These are phyloP conservation scores for Ceriops tagal DNA, from an alignment of 345 rosid genomes.

Conservation along the genomic window DNA sequence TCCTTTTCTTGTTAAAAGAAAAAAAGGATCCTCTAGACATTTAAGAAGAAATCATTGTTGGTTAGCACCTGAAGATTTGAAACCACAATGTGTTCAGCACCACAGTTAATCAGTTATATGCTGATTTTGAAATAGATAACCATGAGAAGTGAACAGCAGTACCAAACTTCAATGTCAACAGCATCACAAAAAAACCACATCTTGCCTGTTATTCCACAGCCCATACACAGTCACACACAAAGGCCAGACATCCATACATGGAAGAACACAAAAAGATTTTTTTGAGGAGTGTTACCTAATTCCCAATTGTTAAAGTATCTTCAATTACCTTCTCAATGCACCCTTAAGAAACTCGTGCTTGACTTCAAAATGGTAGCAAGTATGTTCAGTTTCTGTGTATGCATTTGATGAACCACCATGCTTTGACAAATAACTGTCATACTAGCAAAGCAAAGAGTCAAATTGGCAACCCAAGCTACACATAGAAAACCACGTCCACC, in stretches of 20 bases:
- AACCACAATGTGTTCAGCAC: background rate
- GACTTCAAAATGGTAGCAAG: slow-evolving; percentile 98
- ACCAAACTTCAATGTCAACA: background rate
- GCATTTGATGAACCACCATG: slow-evolving; percentile 99
- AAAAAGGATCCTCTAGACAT: too few relatives aligned
- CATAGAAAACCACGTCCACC: background rate
- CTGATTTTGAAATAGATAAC: background rate
- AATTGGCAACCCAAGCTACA: slow-evolving; percentile 18
- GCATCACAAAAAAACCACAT: background rate
- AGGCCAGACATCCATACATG: background rate
- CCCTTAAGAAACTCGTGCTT: slow-evolving; percentile 81
- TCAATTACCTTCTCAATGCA: slow-evolving; percentile 74
- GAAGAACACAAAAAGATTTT: too few relatives aligned
- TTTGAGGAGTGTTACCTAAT: background rate
- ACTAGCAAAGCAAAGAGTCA: slow-evolving; percentile 69
- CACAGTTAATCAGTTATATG: background rate
- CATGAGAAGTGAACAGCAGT: too few relatives aligned
- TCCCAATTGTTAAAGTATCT: slow-evolving; percentile 4
- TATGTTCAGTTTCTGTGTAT: slow-evolving; percentile 88
- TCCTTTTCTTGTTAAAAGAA: too few relatives aligned
- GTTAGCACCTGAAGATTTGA: too few relatives aligned
- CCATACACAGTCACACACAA: background rate
- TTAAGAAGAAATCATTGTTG: too few relatives aligned
- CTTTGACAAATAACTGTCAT: slow-evolving; percentile 96
- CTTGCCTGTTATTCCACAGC: too few relatives aligned